Base-by-base conservation (phyloP, 2,329 filamentous ascomycete genomes). In the Myotisia sp. region DNA sequence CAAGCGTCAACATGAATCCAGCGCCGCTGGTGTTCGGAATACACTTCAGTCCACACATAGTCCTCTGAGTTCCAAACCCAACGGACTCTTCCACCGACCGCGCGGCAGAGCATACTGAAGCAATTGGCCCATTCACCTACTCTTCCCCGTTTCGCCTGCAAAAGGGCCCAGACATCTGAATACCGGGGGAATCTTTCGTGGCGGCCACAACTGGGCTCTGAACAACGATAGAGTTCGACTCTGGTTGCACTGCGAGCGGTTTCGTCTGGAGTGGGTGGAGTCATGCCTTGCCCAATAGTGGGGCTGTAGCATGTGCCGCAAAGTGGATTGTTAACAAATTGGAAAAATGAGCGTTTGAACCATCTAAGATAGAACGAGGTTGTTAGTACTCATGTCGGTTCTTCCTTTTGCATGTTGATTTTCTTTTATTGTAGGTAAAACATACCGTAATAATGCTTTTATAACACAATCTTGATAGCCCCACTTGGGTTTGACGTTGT, bases 51-150 rank as follows among this genome's bases (percentile, higher is more conserved):
- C 90, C 90, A 98, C 17, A 94, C 83, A 51, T 94, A 83, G 55
- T 95, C 90, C 58, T 95, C 90, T 19, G 80, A 79, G 47, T 95
- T 95, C 90, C 90, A 98, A 7, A 98, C 80, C 90, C 90, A 98
- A 50, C 90, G 75, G 16, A 94, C 85, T 41, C 87, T 74, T 40
- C 80, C 82, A 32, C 87, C 87, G 9, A 95, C 75, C 3, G 90
- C 90, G 40, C 87, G 75, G 65, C 87, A 95, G 34, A 98, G 70
- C 90, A 95, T 95, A 62, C 79, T 87, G 63, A 98, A 98, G 67
- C 86, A 94, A 61, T 94, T 95, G 45, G 84, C 85, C 85, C 90
- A 95, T 63, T 98, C 90, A 41, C 90, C 90, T 41, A 79, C 79
- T 46, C 90, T 77, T 22, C 90, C 90, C 46, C 80, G 72, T 46